Base-by-base conservation (phyloP, 176 grass and related monocot genomes). In the Tillandsia fasciculata region DNA sequence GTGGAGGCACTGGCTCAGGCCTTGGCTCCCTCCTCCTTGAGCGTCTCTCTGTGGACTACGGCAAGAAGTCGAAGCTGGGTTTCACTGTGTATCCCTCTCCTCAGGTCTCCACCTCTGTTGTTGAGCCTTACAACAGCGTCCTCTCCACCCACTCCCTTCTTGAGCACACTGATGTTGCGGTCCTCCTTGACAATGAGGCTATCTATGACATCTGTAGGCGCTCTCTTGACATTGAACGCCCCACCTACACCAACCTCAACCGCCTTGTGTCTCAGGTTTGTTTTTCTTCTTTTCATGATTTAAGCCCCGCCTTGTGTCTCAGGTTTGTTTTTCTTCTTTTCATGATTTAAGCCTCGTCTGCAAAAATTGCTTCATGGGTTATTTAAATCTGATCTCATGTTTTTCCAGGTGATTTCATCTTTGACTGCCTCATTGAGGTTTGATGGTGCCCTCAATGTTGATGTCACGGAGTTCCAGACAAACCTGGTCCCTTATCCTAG, bases 51-150 rank as follows among this genome's bases (percentile, higher is more conserved):
- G 65, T 67, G 6, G 65, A 67, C 29, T 67, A 67, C 11, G 65
- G 65, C 42, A 67, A 67, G 65, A 67, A 67, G 42, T 67, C 65
- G 2, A 67, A 67, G 65, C 65, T 67, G 12, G 65, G 65, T 15
- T 67, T 67, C 65, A 67, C 65, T 20, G 65, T 67, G 0, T 67
- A 67, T 33, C 65, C 65, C 14, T 67, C 65, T 15, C 65, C 65
- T 17, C 65, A 67, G 65, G 65, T 67, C 65, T 67, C 65, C 14
- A 67, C 65, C 65, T 78, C 81, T 49, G 79, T 82, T 3, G 79
- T 82, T 27, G 79, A 82, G 72, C 79, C 79, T 11, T 82, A 82
- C 79, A 82, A 82, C 66, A 82, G 79, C 52, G 79, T 82, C 20
- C 26, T 82, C 23, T 82, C 79, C 50, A 82, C 79, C 72, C 79